phyloP scores from a whole-genome alignment of 1,139 yeast species.

The Wickerhamomyces sp. region DNA sequence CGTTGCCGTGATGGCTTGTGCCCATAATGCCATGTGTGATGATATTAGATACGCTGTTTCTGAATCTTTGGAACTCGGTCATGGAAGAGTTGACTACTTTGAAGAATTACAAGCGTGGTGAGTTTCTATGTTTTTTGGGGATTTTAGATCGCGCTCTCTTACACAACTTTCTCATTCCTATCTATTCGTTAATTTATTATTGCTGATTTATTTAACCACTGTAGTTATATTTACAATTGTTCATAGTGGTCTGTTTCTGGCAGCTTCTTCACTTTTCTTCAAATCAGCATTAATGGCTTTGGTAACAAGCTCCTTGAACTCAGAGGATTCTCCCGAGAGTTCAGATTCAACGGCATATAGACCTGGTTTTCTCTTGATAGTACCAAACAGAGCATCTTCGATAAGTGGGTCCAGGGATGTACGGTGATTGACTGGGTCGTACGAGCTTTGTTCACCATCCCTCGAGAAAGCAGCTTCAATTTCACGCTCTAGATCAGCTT shows the following conservation, averaged over 20 bases:
- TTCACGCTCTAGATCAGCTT: conserved; percentile 26
- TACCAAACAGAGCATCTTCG: conserved; percentile 29
- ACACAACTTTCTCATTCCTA: no score
- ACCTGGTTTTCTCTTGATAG: conserved; percentile 26
- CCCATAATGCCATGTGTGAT: conserved; percentile 51
- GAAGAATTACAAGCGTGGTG: conserved; percentile 24
- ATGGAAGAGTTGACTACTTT: conserved; percentile 19
- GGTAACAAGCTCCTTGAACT: conserved; percentile 21
- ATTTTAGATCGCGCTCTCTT: no score
- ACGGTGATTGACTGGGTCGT: conserved; percentile 2
- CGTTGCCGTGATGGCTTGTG: conserved; percentile 43
- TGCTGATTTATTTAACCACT: no score
- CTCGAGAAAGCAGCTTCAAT: conserved; percentile 28
- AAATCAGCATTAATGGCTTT: conserved; percentile 2
- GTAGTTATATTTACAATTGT: no score
- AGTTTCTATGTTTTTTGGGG: no score
- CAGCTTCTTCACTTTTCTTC: conserved; percentile 1
- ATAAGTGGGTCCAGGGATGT: conserved; percentile 18
- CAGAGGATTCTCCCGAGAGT: conserved; percentile 25
- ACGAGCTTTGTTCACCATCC: conserved; percentile 1
- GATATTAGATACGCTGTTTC: conserved; percentile 34
- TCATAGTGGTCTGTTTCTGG: no score
- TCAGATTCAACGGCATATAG: conserved; percentile 26
- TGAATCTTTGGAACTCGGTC: conserved; percentile 13
- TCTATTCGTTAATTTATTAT: no score